These are phyloP conservation scores for Mallotus nudiflorus DNA, from an alignment of 345 rosid genomes.

Conservation along the genomic window DNA sequence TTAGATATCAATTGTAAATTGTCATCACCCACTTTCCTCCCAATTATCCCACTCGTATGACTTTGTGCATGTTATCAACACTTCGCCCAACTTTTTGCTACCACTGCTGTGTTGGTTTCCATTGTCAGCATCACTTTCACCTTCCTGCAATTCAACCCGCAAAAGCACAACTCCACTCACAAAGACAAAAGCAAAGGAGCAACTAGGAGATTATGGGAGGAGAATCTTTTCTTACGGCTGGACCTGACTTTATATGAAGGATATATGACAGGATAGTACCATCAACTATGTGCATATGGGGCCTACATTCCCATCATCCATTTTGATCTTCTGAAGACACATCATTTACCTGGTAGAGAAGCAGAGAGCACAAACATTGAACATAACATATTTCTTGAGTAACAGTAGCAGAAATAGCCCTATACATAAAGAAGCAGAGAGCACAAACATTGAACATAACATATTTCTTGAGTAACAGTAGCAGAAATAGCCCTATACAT, in stretches of 20 bases:
- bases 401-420: no score
- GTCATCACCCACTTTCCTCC: not conserved
- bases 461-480: no score
- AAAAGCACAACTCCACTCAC: not conserved
- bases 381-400: not conserved
- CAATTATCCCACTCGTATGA: not conserved
- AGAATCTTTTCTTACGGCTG: constrained; percentile 8
- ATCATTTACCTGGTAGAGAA: not conserved
- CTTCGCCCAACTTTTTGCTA: not conserved
- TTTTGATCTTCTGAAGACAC: not conserved
- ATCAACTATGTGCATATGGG: not conserved
- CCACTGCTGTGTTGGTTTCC: not conserved
- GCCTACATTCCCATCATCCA: not conserved
- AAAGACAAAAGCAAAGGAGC: constrained; percentile 1
- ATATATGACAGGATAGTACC: not conserved
- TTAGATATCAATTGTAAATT: no score
- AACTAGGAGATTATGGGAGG: not conserved
- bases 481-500: not conserved
- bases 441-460: not conserved
- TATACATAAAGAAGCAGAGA: not conserved
- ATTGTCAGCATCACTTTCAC: not conserved
- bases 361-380: not conserved
- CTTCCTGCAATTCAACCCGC: not conserved
- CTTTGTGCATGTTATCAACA: not conserved
- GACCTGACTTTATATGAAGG: no score